Conservation (phyloP, 352 stramenopile species). For the Pythium dissotocum region DNA sequence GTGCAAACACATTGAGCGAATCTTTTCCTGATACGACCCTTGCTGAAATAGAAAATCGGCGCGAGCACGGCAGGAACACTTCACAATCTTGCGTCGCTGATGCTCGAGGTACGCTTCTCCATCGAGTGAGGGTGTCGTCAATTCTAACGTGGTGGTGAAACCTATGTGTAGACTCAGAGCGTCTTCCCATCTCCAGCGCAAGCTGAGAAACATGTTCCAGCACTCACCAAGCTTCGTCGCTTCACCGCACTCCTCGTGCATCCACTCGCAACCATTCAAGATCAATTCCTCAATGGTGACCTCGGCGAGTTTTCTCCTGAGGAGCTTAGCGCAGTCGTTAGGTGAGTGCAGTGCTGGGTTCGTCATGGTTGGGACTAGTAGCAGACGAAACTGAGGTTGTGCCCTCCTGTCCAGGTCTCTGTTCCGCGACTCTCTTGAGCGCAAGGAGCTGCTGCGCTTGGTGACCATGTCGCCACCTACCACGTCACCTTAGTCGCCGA, state of each 20-base stretch:
- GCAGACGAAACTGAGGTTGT: background rate
- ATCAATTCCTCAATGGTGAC: conserved; percentile 50
- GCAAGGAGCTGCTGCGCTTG: conserved; percentile 41
- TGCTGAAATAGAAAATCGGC: conserved; percentile 19
- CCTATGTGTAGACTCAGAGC: conserved; percentile 37
- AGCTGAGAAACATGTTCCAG: conserved; percentile 52
- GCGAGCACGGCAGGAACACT: conserved; percentile 18
- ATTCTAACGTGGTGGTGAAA: background rate
- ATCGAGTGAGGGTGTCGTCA: background rate
- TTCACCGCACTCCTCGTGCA: conserved; percentile 58
- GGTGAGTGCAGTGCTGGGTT: conserved; percentile 28
- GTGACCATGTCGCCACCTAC: conserved; percentile 1
- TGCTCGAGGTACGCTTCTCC: conserved; percentile 23
- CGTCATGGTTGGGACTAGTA: background rate
- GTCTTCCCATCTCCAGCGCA: conserved; percentile 54
- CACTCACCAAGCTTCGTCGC: conserved; percentile 48
- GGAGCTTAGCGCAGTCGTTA: conserved; percentile 48
- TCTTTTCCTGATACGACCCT: background rate
- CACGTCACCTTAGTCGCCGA: background rate
- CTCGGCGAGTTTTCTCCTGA: conserved; percentile 42
- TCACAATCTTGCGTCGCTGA: conserved; percentile 20
- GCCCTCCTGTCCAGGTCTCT: conserved; percentile 38
- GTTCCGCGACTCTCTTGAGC: conserved; percentile 62
- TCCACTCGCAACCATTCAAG: conserved; percentile 53
- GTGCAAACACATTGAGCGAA: background rate